Evolutionary conservation across 257 asterid species (phyloP), one percentile per base, ranked within the genome.

Genomic region (Anisodus tanguticus): DNA sequence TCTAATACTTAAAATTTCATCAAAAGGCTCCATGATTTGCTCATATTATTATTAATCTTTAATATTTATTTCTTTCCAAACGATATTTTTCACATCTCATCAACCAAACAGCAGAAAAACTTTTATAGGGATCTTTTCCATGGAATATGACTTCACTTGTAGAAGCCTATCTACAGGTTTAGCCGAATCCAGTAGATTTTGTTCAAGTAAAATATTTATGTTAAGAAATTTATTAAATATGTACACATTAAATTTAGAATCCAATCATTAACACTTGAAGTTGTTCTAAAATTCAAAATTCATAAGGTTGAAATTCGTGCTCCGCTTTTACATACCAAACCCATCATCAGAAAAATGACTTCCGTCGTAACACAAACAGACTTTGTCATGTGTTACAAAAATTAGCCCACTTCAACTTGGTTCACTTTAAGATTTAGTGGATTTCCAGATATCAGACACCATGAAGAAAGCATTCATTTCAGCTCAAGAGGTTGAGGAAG

Each of bases 381-480:
- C 62, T 4, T 2, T 11, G 4, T 53, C 57, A 53, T 41, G 5
- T 53, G 15, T n/a, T 59, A 8, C 5, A 62, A 62, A 62, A 8
- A n/a, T 19, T 62, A 17, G 70, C 71, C n/a, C 17, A 64, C 47
- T 37, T 67, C 49, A 13, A 35, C 49, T 67, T 12, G 51, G 43
- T 35, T 66, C n/a, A 2, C 11, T 3, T 15, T 67, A 67, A 2
- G 19, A 35, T 51, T 2, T 3, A n/a, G 6, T 17, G 43, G 43
- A 77, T 10, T 41, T 78, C 57, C 86, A 90, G 90, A 15, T 87
- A 54, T 31, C 88, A 9, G 90, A 85, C 4, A 85, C 43, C 81
- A 49, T 35, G 39, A 74, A 69, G 57, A 85, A 85, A 54, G 83
- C 89, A 9, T 77, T 86, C 68, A 82, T 19, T 51, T 7, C 87